Evolutionary conservation across 2,329 filamentous ascomycete species (phyloP), one percentile per base, ranked within the genome.

Genomic region (Trichoderma endophyticum): DNA sequence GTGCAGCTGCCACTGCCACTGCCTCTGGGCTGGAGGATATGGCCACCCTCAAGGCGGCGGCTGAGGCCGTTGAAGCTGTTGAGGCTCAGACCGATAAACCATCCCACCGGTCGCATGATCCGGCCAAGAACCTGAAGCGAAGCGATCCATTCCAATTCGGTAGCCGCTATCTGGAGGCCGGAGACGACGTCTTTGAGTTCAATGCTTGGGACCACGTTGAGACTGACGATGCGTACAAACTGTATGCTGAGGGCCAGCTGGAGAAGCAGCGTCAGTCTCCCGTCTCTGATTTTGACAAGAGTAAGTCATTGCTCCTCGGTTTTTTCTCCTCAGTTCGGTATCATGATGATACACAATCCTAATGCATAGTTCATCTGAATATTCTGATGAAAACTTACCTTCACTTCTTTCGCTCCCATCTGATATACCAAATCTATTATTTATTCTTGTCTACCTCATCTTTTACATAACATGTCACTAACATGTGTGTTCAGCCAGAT

Each of bases 141-240:
- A 93, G 85, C 79, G 94, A 98, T 79, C 96, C 96, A 21, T 99
- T 98, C 82, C 92, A 97, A 82, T 99, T 99, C 81, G 96, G 96
- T 73, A 96, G 93, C 62, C 93, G 95, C 73, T 93, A 89, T 78
- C 89, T 99, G 66, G 90, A 92, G 77, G 87, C 95, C 81, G 89
- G 90, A 79, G 95, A 97, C 83, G 88, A 98, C 80, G 93, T 97
- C 78, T 99, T 95, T 83, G 92, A 97, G 81, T 97, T 96, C 89
- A 99, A 99, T 82, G 96, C 96, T 48, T 99, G 96, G 96, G 96
- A 99, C 81, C 95, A 99, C 81, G 96, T 98, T 80, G 92, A 95
- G 82, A 94, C 94, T 80, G 95, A 98, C 83, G 90, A 93, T 77
- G 87, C 91, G 54, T 98, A 97, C 86, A 91, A 92, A 79, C 89